Conservation (phyloP, 768 basidiomycete species). For the Termitomyces sp. region DNA sequence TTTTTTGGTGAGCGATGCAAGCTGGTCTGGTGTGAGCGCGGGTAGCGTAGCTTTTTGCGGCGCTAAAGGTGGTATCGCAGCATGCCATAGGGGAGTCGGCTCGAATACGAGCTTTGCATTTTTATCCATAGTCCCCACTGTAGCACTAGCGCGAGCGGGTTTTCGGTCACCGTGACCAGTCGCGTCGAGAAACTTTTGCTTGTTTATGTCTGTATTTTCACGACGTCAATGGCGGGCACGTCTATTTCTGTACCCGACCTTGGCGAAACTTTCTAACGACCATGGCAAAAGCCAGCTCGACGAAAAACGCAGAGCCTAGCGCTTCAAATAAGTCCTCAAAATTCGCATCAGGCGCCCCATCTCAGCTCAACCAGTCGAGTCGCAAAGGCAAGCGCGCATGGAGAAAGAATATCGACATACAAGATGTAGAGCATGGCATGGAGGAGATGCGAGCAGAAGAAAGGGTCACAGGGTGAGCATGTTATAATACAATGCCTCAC, state of each 20-base stretch:
- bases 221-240: not conserved
- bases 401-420: constrained; percentile 90
- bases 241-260: not conserved
- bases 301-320: not conserved
- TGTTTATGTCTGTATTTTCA: constrained; percentile 3
- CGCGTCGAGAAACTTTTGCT: not conserved
- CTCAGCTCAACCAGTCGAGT: constrained; percentile 65
- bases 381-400: constrained; percentile 92
- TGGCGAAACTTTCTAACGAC: not conserved
- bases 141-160: too few relatives aligned
- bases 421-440: constrained; percentile 70
- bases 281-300: constrained; percentile 10
- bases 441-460: constrained; percentile 82
- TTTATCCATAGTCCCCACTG: not conserved
- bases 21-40: constrained; percentile 37
- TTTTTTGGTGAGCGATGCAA: constrained; percentile 42
- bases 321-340: constrained; percentile 13
- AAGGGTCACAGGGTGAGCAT: constrained; percentile 67
- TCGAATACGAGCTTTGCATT: constrained; percentile 26
- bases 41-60: constrained; percentile 23
- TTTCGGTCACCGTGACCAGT: not conserved
- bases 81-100: constrained; percentile 55
- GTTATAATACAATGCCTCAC: not conserved
- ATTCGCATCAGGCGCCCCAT: constrained; percentile 48
- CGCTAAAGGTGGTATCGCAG: constrained; percentile 37